These are phyloP conservation scores for Phytophthora aleatoria DNA, from an alignment of 352 stramenopile genomes.

Conservation along the genomic window DNA sequence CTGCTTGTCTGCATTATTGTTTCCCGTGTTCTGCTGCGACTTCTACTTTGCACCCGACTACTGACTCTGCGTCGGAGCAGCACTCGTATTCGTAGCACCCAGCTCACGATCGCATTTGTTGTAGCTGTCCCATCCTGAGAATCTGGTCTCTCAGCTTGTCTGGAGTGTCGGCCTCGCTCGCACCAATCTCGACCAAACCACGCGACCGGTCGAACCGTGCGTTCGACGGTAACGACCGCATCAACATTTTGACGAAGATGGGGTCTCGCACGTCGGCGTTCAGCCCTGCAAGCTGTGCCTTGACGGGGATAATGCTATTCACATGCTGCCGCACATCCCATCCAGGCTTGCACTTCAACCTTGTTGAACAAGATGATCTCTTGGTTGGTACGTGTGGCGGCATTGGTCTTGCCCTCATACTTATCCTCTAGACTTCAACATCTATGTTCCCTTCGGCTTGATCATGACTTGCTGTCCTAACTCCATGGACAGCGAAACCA, in stretches of 20 bases:
- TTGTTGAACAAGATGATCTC: conserved; percentile 20
- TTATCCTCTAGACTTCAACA: conserved; percentile 5
- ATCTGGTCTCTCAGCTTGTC: conserved; percentile 18
- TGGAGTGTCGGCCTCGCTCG: conserved; percentile 7
- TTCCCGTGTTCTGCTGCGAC: neutral
- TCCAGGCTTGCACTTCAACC: conserved; percentile 13
- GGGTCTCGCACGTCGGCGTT: conserved; percentile 5
- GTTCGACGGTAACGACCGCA: neutral
- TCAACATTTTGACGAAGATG: conserved; percentile 11
- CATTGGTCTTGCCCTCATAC: conserved; percentile 12
- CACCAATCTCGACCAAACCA: neutral
- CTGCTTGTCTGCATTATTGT: neutral
- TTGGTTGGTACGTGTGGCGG: conserved; percentile 13
- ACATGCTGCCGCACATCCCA: conserved; percentile 12
- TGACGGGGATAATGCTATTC: conserved; percentile 14
- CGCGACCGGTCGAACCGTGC: neutral
- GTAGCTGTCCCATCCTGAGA: conserved; percentile 12
- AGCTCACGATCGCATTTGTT: conserved; percentile 20
- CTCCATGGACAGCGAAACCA: neutral
- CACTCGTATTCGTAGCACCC: neutral
- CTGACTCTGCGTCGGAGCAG: neutral
- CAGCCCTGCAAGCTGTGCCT: conserved; percentile 3
- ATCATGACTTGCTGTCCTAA: neutral
- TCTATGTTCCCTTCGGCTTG: neutral
- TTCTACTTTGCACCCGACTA: neutral